Evolutionary conservation across 768 basidiomycete species (phyloP), one percentile per base, ranked within the genome.

Genomic region (Collybia mongolica): DNA sequence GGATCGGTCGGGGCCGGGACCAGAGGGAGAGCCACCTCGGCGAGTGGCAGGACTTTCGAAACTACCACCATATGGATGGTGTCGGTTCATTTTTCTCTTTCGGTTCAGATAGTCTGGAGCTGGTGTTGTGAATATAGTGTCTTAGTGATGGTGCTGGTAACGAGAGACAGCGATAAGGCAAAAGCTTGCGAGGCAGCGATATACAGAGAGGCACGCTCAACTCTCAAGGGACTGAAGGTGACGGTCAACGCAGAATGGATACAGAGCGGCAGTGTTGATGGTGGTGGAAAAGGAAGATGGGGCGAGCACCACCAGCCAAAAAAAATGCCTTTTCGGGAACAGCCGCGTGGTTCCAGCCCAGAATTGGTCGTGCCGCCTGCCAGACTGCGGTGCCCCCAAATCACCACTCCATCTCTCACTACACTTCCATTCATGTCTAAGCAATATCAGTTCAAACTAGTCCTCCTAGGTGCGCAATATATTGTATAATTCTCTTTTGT

Each of bases 381-480:
- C 56, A 55, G 26, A 48, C 60, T 56, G 57, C 65, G 60, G 63
- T 51, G 59, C 58, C 56, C 20, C 14, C 32, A 32, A 32, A 57
- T 62, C 56, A 53, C 62, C 53, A 12, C 62, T 54, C 55, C 59
- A 54, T 56, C 59, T 56, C 32, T 12, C 11, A 32, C 32, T 32
- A 9, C 32, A 32, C 54, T 58, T 55, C 65, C 66, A 58, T 71
- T 71, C 71, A 95, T 94, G 92, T 91, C 92, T 53, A 90, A 90
- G 68, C 91, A 93, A 72, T 90, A 80, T 59, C 91, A 93, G 71
- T 97, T 96, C 77, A 98, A 98, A 69, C 88, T 98, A 58, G 96
- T 98, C 55, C 82, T 98, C 40, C 83, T 98, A 54, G 97, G 97
- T 91, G 54, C 56, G 81, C 73, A 12, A 17, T 28, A 18, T n/a